Conservation (phyloP, 2,329 filamentous ascomycete genomes). For the Fusarium nurragi region DNA sequence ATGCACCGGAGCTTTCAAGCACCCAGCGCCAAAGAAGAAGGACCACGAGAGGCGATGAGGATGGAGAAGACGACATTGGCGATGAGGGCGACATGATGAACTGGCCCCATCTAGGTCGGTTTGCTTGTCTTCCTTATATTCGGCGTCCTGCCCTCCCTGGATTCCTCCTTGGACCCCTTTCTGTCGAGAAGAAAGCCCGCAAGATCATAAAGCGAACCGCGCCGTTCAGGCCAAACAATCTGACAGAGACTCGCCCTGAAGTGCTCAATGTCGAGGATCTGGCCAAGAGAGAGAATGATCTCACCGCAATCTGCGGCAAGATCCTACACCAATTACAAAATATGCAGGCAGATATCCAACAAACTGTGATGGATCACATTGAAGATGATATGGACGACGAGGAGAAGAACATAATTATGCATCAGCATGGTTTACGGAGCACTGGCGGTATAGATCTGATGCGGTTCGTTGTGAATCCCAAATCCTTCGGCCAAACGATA, state of each 20-base stretch:
- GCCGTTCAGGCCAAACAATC: slow-evolving; percentile 72
- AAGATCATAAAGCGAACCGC: slow-evolving; percentile 76
- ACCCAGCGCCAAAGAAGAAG: slow-evolving; percentile 59
- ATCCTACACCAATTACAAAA: slow-evolving; percentile 72
- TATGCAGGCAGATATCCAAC: slow-evolving; percentile 58
- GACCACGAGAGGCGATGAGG: slow-evolving; percentile 55
- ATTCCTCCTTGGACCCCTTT: slow-evolving; percentile 88
- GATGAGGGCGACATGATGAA: slow-evolving; percentile 82
- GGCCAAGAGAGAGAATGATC: slow-evolving; percentile 78
- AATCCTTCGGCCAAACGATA: slow-evolving; percentile 91
- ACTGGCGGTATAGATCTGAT: slow-evolving; percentile 81
- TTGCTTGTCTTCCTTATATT: slow-evolving; percentile 78
- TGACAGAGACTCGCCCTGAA: slow-evolving; percentile 78
- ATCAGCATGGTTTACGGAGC: slow-evolving; percentile 70
- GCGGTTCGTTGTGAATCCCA: slow-evolving; percentile 88
- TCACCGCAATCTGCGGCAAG: slow-evolving; percentile 80
- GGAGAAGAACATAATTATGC: slow-evolving; percentile 65
- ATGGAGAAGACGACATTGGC: slow-evolving; percentile 67
- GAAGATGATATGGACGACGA: slow-evolving; percentile 59
- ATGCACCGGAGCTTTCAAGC: slow-evolving; percentile 60
- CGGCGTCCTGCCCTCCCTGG: slow-evolving; percentile 79
- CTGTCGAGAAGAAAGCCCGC: slow-evolving; percentile 84
- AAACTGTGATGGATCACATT: slow-evolving; percentile 55
- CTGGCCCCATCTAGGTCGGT: slow-evolving; percentile 84
- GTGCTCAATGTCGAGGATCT: slow-evolving; percentile 80